Evolutionary conservation across 1,284 basidiomycete species (phyloP), one percentile per base, ranked within the genome.

Genomic region (Psilocybe mexicana): DNA sequence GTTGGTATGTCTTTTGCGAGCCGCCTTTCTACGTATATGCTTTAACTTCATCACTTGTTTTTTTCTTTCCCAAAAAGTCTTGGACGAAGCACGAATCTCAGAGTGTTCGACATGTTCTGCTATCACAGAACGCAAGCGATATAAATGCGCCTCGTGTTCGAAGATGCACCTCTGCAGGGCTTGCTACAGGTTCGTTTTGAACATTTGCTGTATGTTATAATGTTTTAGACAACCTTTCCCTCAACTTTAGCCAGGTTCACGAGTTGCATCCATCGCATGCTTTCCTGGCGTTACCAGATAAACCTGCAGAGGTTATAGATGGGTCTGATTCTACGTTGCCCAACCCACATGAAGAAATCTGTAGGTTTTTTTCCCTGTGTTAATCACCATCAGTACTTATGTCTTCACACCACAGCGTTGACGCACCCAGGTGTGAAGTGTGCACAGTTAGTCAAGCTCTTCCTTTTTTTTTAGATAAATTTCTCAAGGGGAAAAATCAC

Each of bases 241-340:
- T 11, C 23, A n/a, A 1, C 42, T 35, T 55, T 61, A 86, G 88
- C 65, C 86, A 87, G 76, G 92, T 94, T 6, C 91, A 95, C 64
- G 92, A 94, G 65, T 84, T 95, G 23, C 94, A 96, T 68, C 94
- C 94, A 4, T 83, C 84, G 0, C 93, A 96, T 68, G 86, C 88
- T 0, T 96, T 96, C 78, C 75, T 95, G 8, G 80, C 84, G 2
- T 80, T 94, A 2, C 87, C 87, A n/a, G 90, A 92, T 64, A 81
- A 77, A 65, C 77, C 74, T 2, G 55, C 68, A 36, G 74, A 78
- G 33, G 71, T 75, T 6, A 69, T 64, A 26, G 80, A 74, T 60
- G 80, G 79, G 43, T 68, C 76, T 2, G 81, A 79, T 25, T 66
- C 72, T 57, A 61, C 69, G 30, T 63, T 70, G 48, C 66, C 74